Percentiles rank a stretch among this genome's conserved stretches.
phyloP scores from a whole-genome alignment of 345 rosid genomes.

The Salix exigua region DNA sequence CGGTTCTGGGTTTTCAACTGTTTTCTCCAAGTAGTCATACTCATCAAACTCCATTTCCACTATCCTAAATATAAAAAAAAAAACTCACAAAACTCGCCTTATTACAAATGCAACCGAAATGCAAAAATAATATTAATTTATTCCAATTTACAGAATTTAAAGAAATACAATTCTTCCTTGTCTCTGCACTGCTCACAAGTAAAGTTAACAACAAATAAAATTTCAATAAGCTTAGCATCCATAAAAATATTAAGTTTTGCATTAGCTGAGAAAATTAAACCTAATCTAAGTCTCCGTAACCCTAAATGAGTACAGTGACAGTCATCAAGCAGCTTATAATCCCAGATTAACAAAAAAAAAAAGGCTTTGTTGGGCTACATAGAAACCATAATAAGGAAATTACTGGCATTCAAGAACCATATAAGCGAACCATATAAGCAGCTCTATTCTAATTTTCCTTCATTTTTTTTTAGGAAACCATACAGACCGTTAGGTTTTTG shows the following conservation, averaged over 20 bases:
- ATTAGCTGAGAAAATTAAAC: too few species aligned
- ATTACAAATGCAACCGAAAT: background rate
- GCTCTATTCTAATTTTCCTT: background rate
- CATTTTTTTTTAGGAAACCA: background rate
- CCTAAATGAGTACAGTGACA: too few species aligned
- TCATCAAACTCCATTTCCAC: constrained; percentile 80
- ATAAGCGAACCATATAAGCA: background rate
- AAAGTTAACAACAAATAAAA: background rate
- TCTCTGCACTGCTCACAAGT: background rate
- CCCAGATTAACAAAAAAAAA: background rate
- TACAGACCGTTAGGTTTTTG: background rate
- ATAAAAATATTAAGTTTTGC: too few species aligned
- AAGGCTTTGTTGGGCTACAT: too few species aligned
- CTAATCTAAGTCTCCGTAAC: too few species aligned
- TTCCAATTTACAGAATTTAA: too few species aligned
- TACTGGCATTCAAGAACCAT: too few species aligned
- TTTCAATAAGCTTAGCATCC: background rate
- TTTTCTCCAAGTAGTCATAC: constrained; percentile 88
- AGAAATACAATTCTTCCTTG: background rate
- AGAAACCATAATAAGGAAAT: too few species aligned
- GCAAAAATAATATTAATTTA: too few species aligned
- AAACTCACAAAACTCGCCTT: background rate
- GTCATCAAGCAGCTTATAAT: background rate
- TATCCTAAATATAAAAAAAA: background rate
- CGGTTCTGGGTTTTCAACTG: constrained; percentile 67